Evolutionary conservation across 495 filamentous ascomycete genomes (phyloP).

Genomic region (Daldinia loculata): DNA sequence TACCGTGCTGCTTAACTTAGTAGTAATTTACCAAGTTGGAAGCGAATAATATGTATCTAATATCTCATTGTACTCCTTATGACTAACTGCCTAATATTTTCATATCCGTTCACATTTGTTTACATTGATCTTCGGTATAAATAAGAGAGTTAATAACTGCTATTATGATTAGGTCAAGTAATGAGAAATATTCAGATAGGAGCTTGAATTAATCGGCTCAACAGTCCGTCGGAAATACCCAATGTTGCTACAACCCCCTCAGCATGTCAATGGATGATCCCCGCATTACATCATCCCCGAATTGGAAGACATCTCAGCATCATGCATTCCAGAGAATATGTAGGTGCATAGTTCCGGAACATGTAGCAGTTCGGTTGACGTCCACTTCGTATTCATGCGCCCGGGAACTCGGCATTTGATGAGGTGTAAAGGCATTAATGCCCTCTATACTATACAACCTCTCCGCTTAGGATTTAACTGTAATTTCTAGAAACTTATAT

Average conservation of each 20-base stretch:
- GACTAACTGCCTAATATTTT: neutral
- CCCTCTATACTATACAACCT: neutral
- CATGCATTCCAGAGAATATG: neutral
- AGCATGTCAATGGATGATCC: neutral
- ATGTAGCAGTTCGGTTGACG: neutral
- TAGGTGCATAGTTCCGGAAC: neutral
- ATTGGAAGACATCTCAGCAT: neutral
- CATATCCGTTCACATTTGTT: neutral
- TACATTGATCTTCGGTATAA: neutral
- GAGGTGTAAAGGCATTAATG: neutral
- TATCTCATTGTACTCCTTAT: neutral
- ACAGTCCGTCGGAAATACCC: neutral
- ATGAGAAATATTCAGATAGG: neutral
- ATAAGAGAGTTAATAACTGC: neutral
- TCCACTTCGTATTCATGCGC: neutral
- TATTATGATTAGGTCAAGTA: neutral
- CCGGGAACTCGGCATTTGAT: neutral
- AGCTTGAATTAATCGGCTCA: neutral
- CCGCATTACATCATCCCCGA: neutral
- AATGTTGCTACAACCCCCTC: neutral
- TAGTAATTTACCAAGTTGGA: too few species aligned
- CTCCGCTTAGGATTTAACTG: neutral
- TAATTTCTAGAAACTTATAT: neutral
- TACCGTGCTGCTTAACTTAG: too few species aligned
- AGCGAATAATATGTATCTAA: too few species aligned